These are phyloP conservation scores for Colletotrichum plurivorum DNA, from an alignment of 2,329 filamentous ascomycete species.

Conservation along the genomic window DNA sequence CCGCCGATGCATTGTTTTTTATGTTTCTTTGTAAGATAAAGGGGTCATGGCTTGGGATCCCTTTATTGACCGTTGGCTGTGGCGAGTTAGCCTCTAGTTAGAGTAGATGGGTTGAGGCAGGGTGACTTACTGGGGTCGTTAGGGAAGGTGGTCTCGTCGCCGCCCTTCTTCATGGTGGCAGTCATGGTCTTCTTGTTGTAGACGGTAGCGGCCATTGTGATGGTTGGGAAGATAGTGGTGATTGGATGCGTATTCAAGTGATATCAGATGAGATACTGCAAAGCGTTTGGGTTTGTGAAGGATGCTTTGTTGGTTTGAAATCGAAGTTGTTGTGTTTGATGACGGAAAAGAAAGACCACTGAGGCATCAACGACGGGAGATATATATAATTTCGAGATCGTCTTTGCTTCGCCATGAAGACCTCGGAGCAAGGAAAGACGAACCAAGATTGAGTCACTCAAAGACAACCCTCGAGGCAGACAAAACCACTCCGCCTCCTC, in stretches of 20 bases:
- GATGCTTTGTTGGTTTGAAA: background rate
- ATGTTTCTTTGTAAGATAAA: background rate
- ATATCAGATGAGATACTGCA: background rate
- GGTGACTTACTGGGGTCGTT: constrained; percentile 19
- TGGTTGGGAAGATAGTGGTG: background rate
- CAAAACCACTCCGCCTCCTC: background rate
- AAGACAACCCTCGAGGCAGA: constrained; percentile 19
- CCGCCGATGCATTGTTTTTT: constrained; percentile 4
- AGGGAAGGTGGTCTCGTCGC: constrained; percentile 5
- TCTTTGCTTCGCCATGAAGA: background rate
- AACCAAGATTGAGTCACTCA: constrained; percentile 5
- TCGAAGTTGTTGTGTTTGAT: background rate
- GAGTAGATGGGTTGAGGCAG: background rate
- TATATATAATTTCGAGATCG: background rate
- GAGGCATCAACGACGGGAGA: background rate
- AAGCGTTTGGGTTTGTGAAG: background rate
- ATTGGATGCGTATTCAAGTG: background rate
- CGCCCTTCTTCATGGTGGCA: background rate
- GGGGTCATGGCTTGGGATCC: too few relatives aligned
- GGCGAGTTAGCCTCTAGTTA: background rate
- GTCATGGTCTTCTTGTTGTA: constrained; percentile 9
- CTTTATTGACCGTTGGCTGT: constrained; percentile 18
- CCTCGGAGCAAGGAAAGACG: background rate
- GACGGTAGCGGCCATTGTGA: background rate
- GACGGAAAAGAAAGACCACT: background rate